phyloP scores from a whole-genome alignment of 2,329 filamentous ascomycete genomes.

The Macrophomina phaseolina region DNA sequence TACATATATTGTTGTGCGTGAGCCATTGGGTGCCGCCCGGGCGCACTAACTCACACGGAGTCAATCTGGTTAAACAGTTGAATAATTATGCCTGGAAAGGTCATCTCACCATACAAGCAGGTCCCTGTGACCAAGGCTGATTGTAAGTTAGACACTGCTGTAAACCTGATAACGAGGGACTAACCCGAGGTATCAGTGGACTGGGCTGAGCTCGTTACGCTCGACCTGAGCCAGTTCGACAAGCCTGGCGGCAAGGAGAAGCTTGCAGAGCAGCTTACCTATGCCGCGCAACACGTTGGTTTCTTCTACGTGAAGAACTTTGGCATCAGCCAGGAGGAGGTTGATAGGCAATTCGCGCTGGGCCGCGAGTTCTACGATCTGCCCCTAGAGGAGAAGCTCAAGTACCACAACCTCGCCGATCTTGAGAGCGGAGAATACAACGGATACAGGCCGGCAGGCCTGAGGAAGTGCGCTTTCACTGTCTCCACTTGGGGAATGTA shows the following conservation, averaged over 20 bases:
- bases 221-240: slow-evolving; percentile 62
- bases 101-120: slow-evolving; percentile 37
- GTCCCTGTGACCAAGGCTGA: slow-evolving; percentile 41
- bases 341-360: slow-evolving; percentile 66
- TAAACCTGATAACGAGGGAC: not conserved
- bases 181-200: slow-evolving; percentile 37
- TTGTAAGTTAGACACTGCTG: slow-evolving; percentile 25
- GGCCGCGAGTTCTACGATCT: slow-evolving; percentile 64
- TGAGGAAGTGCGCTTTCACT: slow-evolving; percentile 32
- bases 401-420: slow-evolving; percentile 49
- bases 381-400: slow-evolving; percentile 63
- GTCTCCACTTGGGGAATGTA: no score
- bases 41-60: not conserved
- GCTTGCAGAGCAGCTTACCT: slow-evolving; percentile 60
- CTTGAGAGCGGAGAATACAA: slow-evolving; percentile 61
- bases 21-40: not conserved
- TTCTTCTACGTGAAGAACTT: slow-evolving; percentile 69
- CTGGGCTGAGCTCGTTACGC: slow-evolving; percentile 64
- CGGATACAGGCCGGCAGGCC: slow-evolving; percentile 59
- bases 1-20: slow-evolving; percentile 18
- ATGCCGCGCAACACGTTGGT: slow-evolving; percentile 59
- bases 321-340: slow-evolving; percentile 64
- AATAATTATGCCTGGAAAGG: slow-evolving; percentile 30
- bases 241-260: slow-evolving; percentile 60
- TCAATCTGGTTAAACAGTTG: not conserved